Base-by-base conservation (phyloP, 2,329 filamentous ascomycete genomes). In the Diaporthe humulicola region DNA sequence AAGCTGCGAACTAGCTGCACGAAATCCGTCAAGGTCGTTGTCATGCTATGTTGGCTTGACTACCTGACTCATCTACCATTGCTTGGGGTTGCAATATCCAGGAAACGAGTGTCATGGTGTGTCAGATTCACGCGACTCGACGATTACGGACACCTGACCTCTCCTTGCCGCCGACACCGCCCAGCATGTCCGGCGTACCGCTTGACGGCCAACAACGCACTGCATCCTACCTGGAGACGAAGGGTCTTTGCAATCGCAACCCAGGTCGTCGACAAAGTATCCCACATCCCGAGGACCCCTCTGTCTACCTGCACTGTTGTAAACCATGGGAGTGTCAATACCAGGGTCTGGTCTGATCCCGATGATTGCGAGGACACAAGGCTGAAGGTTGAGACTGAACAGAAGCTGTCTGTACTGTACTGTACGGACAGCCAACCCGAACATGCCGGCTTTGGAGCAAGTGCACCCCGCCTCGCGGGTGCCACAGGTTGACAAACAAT, bases 101-200 rank as follows among this genome's bases (percentile, higher is more conserved):
- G 38, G n/a, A 42, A 66, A 58, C 38, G 25, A 56, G 50, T 50
- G 48, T 74, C 57, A 74, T 54, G 15, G 15, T 54, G 69, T 74
- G 57, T 72, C 71, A 73, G 52, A 58, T 73, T 30, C 61, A 58
- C 71, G 66, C 71, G 71, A 73, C 52, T 70, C 71, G 40, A 73
- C 30, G 50, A 70, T 58, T 30, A 57, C 66, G 38, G 40, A 73
- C 52, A 48, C 50, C 58, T 56, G 69, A 52, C 66, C 33, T 36
- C 12, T 72, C 40, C 38, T 64, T 60, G 48, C 57, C 67, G 48
- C 73, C 67, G 64, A 45, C 52, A 74, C n/a, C 58, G 67, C 73
- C 42, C 64, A 67, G n/a, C 28, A 40, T 25, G n/a, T 28, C 14
- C 45, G 33, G 48, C 64, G 48, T 69, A 38, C 64, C 48, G 30